These are phyloP conservation scores for button mushroom (Agaricus bisporus) DNA, from an alignment of 768 basidiomycete species.

Conservation along the genomic window DNA sequence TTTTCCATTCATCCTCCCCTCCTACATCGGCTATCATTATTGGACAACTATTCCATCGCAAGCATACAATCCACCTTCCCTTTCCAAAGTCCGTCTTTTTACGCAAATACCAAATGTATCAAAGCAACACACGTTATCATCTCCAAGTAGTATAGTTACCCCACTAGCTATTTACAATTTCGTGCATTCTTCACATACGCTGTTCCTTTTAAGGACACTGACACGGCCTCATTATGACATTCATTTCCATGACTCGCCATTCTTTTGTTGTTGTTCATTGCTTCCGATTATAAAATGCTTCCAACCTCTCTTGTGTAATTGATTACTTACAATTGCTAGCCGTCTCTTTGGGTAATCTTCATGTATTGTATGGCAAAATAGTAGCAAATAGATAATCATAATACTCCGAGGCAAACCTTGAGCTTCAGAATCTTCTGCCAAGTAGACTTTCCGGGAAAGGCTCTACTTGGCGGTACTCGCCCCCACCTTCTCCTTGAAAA, in stretches of 20 bases:
- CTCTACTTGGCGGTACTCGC: too few relatives aligned
- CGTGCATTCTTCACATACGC: neutral
- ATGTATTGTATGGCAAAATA: neutral
- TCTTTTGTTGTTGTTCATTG: neutral
- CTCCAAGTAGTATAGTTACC: constrained; percentile 8
- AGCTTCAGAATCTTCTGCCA: too few relatives aligned
- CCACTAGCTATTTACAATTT: constrained; percentile 1
- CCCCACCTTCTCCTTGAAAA: too few relatives aligned
- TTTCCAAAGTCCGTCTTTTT: neutral
- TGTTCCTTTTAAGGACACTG: neutral
- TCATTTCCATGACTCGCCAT: neutral
- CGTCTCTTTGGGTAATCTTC: neutral
- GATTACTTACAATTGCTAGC: neutral
- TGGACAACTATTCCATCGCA: neutral
- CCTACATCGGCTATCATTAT: constrained; percentile 9
- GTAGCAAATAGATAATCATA: neutral
- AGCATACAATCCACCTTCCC: neutral
- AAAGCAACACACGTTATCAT: constrained; percentile 7
- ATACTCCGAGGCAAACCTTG: too few relatives aligned
- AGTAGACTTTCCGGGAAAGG: too few relatives aligned
- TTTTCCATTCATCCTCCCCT: neutral
- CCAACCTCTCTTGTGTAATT: neutral
- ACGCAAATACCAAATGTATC: constrained; percentile 1
- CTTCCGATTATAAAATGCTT: neutral
- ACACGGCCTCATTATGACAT: constrained; percentile 1